Conservation (phyloP, 306 rosid genomes). For the Dryas octopetala region DNA sequence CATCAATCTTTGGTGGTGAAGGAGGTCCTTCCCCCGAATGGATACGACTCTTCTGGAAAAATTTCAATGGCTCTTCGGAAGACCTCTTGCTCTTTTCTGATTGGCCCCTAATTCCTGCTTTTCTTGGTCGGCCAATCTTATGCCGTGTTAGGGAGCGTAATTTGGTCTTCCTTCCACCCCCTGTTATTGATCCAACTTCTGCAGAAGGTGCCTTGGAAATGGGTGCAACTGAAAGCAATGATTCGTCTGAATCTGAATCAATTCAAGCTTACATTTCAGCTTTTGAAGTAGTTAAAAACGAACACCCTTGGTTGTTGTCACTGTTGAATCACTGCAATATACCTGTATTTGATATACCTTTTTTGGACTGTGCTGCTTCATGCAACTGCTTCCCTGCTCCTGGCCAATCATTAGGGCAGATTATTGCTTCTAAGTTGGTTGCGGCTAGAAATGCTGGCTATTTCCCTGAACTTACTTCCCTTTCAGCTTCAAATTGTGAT, state of each 20-base stretch:
- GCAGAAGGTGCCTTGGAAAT: conserved; percentile 40
- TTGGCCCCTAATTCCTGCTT: conserved; percentile 96
- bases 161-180: conserved; percentile 84
- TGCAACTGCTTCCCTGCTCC: conserved; percentile 64
- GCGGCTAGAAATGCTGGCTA: conserved; percentile 86
- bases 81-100: conserved; percentile 75
- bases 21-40: conserved; percentile 91
- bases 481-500: conserved; percentile 64
- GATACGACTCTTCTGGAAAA: conserved; percentile 88
- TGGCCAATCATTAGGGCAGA: conserved; percentile 66
- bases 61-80: conserved; percentile 49
- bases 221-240: conserved; percentile 40
- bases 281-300: conserved; percentile 57
- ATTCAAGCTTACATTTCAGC: conserved; percentile 55
- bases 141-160: conserved; percentile 82
- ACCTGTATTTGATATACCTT: conserved; percentile 77
- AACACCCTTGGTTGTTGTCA: conserved; percentile 79
- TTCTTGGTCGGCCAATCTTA: conserved; percentile 88
- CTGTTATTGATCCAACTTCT: conserved; percentile 35
- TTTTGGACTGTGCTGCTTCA: conserved; percentile 70
- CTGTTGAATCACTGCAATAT: conserved; percentile 84
- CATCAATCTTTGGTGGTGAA: conserved; percentile 58
- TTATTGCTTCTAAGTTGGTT: conserved; percentile 86
- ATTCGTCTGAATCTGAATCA: conserved; percentile 46
- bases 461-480: conserved; percentile 62